Evolutionary conservation across 2,329 filamentous ascomycete genomes (phyloP), one percentile per base, ranked within the genome.

Genomic region (Chrysoporthe cubensis): DNA sequence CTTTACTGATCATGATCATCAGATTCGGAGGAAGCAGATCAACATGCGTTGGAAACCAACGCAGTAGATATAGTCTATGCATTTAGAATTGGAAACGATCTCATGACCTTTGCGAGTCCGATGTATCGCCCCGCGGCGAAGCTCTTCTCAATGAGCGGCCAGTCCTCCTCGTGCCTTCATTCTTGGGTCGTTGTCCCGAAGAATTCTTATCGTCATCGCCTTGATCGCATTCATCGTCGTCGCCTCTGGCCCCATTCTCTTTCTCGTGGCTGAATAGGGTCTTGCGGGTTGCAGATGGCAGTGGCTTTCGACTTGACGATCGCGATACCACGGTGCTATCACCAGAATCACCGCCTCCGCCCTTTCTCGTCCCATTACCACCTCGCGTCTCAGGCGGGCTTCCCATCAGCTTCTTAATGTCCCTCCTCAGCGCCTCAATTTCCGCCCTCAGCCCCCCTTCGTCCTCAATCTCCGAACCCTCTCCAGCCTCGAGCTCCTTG

Each of bases 11-110:
- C 9, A 0, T 57, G 5, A 26, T 48, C 46, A 18, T 65, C 66
- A 87, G 85, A 84, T 87, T n/a, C 78, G 83, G 73, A 86, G 86
- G 72, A 91, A 91, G 76, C 89, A 91, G 74, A 90, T 91, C 73
- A 87, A 92, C 78, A 80, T 84, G 71, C 80, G 85, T 70, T 92
- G 90, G 90, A 79, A 79, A 71, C 80, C 80, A 8, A 72, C 75
- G 1, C 66, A 68, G 58, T 70, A 62, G 64, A 63, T 73, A 67
- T 78, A 75, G 48, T 62, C 8, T 52, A 56, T 68, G 59, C 66
- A 66, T 57, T 34, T 32, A 46, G 46, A 42, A 34, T n/a, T 44
- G 2, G 3, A 65, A n/a, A 42, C 34, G 44, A 14, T 60, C 13
- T 32, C 32, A 59, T 26, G 16, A 65, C 42, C 60, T 54, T 21